Conservation (phyloP, 805 yeast species). For the Myxozyma kluyveri region DNA sequence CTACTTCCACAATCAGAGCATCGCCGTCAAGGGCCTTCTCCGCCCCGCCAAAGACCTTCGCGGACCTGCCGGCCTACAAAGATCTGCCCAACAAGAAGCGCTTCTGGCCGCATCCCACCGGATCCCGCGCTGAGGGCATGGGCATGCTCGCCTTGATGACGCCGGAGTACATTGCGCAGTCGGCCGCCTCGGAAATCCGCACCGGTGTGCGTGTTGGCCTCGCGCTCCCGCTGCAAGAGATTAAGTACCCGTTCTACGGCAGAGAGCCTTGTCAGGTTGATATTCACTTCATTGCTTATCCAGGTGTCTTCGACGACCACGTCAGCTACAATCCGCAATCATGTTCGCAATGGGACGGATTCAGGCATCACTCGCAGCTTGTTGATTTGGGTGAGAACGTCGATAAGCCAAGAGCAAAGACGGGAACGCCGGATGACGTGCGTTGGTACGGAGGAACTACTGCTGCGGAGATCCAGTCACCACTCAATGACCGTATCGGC, state of each 20-base stretch:
- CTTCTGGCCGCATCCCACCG: conserved; percentile 34
- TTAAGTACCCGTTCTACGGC: conserved; percentile 27
- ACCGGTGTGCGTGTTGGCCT: conserved; percentile 31
- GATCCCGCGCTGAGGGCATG: conserved; percentile 33
- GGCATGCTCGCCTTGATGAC: conserved; percentile 32
- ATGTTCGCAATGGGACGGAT: conserved; percentile 35
- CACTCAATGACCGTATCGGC: conserved; percentile 22
- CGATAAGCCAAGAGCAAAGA: conserved; percentile 14
- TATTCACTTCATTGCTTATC: conserved; percentile 3
- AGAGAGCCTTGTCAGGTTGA: conserved; percentile 1
- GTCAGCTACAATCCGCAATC: conserved; percentile 32
- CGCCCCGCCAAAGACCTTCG: conserved; percentile 9
- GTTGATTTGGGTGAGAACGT: conserved; percentile 12
- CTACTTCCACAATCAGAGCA: too few relatives aligned
- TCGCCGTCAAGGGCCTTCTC: conserved; percentile 3
- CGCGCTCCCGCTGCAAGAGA: conserved; percentile 30
- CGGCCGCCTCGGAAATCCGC: conserved; percentile 26
- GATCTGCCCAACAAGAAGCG: conserved; percentile 31
- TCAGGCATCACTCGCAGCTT: conserved; percentile 34
- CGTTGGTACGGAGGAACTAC: conserved; percentile 30
- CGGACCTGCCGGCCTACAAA: conserved; percentile 31
- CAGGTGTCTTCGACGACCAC: conserved; percentile 31
- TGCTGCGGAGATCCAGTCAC: conserved; percentile 20
- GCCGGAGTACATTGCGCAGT: conserved; percentile 25
- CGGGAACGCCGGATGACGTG: conserved; percentile 23